These are phyloP conservation scores for Paramecium biaurelia DNA, from an alignment of 73 alveolate species.

Conservation along the genomic window DNA sequence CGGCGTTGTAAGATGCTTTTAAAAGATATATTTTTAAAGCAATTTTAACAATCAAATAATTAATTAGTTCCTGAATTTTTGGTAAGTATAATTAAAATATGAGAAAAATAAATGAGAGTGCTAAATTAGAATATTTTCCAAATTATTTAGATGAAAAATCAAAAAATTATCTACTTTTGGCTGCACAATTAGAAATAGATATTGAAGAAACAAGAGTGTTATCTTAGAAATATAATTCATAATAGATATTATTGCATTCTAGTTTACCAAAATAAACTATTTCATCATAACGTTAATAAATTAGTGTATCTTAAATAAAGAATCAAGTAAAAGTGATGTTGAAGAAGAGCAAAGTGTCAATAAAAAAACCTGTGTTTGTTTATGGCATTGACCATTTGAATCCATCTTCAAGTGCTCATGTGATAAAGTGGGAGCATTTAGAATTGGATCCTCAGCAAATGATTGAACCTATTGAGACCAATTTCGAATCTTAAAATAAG, in stretches of 20 bases:
- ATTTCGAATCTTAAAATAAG: neutral
- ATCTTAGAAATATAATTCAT: neutral
- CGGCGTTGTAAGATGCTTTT: slow-evolving; percentile 7
- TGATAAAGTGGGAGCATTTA: slow-evolving; percentile 31
- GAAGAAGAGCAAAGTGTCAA: slow-evolving; percentile 11
- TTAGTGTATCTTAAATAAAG: slow-evolving; percentile 8
- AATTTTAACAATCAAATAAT: slow-evolving; percentile 2
- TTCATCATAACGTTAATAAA: neutral
- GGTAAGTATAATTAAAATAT: neutral
- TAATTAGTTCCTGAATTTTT: slow-evolving; percentile 31
- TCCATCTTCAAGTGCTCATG: slow-evolving; percentile 35
- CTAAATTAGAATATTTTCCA: slow-evolving; percentile 31
- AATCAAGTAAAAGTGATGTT: neutral
- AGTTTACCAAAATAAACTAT: neutral
- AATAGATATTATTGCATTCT: neutral
- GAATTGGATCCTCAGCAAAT: slow-evolving; percentile 4
- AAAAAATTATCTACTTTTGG: neutral
- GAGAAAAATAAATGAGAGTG: slow-evolving; percentile 51
- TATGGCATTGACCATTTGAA: slow-evolving; percentile 35
- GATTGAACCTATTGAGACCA: neutral
- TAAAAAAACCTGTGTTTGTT: slow-evolving; percentile 23
- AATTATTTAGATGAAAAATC: neutral
- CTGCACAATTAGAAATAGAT: slow-evolving; percentile 5
- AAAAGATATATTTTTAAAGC: slow-evolving; percentile 21
- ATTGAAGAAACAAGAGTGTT: slow-evolving; percentile 24